Percentiles rank a stretch among this genome's conserved stretches.
Conservation (phyloP, 129 eudicot species). For the Scalesia atractyloides region DNA sequence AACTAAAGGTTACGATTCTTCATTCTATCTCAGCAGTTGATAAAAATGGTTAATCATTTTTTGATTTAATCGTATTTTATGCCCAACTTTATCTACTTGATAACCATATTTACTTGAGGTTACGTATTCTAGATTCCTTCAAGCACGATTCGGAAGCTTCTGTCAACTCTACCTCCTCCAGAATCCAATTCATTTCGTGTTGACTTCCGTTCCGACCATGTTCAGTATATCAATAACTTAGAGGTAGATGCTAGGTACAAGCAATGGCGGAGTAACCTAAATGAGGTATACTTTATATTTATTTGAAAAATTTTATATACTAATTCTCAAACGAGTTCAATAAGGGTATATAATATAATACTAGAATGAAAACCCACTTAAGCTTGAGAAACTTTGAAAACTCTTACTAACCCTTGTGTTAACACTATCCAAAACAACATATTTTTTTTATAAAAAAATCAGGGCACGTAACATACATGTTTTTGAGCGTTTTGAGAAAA, state of each 20-base stretch:
- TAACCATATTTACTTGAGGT: conserved; percentile 18
- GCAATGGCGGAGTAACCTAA: conserved; percentile 86
- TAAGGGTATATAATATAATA: background rate
- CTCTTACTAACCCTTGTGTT: too few species aligned
- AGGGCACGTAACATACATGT: too few species aligned
- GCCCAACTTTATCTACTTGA: conserved; percentile 1
- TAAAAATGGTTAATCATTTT: background rate
- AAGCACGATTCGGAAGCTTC: conserved; percentile 60
- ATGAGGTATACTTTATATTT: conserved; percentile 58
- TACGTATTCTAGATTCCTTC: conserved; percentile 65
- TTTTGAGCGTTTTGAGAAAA: too few species aligned
- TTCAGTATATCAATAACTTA: conserved; percentile 84
- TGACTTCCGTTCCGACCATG: conserved; percentile 91
- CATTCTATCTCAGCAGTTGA: background rate
- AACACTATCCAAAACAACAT: too few species aligned
- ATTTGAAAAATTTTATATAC: conserved; percentile 3
- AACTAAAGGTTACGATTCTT: conserved; percentile 59
- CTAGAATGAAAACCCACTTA: too few species aligned
- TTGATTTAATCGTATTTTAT: background rate
- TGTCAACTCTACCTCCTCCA: conserved; percentile 71
- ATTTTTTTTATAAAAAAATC: too few species aligned
- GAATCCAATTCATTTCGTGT: conserved; percentile 75
- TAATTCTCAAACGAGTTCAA: background rate
- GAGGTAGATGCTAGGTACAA: conserved; percentile 86
- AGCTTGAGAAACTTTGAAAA: too few species aligned